Evolutionary conservation across 2,329 filamentous ascomycete genomes (phyloP), one percentile per base, ranked within the genome.

Genomic region (Scytalidium lignicola): DNA sequence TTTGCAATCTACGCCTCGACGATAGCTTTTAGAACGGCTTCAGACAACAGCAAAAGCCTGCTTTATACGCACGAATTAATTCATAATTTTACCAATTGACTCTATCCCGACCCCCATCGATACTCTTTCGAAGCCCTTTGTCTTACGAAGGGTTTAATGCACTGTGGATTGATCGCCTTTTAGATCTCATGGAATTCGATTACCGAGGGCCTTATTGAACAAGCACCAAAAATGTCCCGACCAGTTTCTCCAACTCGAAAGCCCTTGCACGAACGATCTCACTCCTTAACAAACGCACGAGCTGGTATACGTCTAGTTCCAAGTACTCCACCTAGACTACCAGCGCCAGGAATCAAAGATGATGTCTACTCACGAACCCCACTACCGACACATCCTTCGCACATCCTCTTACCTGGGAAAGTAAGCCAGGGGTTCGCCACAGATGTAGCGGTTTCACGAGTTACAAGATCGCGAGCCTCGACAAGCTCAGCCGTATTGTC

Each of bases 321-420:
- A 21, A 41, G 28, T 12, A 49, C 42, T 23, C 41, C 42, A 17
- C 46, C 46, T 8, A 41, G 39, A 37, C 40, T 43, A 26, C 23
- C 10, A 10, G 23, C 10, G 21, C n/a, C n/a, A 28, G 44, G 22
- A 21, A 45, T 23, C 13, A 37, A 26, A 15, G 60, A 61, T 22
- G 54, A 59, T 17, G 55, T 63, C 53, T 63, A 63, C 52, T 58
- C 56, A 48, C 59, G 61, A 49, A 62, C 63, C 22, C 59, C 62
- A 23, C 51, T 65, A 28, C 63, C 63, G 28, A 64, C 63, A 8
- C 59, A 59, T 40, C 57, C 62, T 41, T 58, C 58, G 37, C 63
- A 65, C 49, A 50, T 64, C 56, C 55, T 62, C 15, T 54, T 53
- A 19, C 45, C 32, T 41, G 43, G 15, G 15, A 45, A 45, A 19